These are phyloP conservation scores for Solanum etuberosum DNA, from an alignment of 257 asterid genomes.

Conservation along the genomic window DNA sequence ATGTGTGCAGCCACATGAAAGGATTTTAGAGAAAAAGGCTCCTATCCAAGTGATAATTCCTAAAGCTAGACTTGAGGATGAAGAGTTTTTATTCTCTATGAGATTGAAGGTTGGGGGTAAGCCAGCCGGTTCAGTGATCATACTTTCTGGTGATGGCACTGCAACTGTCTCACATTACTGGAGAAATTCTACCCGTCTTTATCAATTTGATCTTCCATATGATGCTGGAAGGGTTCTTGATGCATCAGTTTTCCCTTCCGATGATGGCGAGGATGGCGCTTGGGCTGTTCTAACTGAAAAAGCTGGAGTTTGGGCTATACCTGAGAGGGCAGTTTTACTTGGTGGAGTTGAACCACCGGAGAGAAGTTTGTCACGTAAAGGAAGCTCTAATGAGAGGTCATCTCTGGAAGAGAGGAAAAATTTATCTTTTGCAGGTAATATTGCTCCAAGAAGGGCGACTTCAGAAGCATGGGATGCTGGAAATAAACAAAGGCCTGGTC, in stretches of 20 bases:
- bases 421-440: slow-evolving; percentile 41
- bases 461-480: slow-evolving; percentile 84
- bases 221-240: slow-evolving; percentile 96
- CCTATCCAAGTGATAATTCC: slow-evolving; percentile 87
- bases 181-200: slow-evolving; percentile 74
- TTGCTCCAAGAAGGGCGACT: slow-evolving; percentile 69
- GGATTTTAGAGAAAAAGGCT: slow-evolving; percentile 71
- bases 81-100: slow-evolving; percentile 81
- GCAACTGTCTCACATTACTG: slow-evolving; percentile 92
- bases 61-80: slow-evolving; percentile 90
- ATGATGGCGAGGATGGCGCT: slow-evolving; percentile 69
- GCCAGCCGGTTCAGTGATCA: slow-evolving; percentile 80
- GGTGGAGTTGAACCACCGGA: slow-evolving; percentile 98
- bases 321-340: slow-evolving; percentile 79
- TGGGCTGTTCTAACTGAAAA: slow-evolving; percentile 94
- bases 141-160: slow-evolving; percentile 94
- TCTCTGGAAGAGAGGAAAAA: slow-evolving; percentile 54
- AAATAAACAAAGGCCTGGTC: slow-evolving; percentile 50
- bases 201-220: slow-evolving; percentile 84
- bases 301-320: slow-evolving; percentile 98
- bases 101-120: slow-evolving; percentile 79
- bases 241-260: slow-evolving; percentile 76
- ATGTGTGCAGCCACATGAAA: slow-evolving; percentile 36
- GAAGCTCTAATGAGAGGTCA: slow-evolving; percentile 72
- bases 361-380: slow-evolving; percentile 86